Conservation (phyloP, 2,329 filamentous ascomycete species). For the Ascosphaera acerosa region DNA sequence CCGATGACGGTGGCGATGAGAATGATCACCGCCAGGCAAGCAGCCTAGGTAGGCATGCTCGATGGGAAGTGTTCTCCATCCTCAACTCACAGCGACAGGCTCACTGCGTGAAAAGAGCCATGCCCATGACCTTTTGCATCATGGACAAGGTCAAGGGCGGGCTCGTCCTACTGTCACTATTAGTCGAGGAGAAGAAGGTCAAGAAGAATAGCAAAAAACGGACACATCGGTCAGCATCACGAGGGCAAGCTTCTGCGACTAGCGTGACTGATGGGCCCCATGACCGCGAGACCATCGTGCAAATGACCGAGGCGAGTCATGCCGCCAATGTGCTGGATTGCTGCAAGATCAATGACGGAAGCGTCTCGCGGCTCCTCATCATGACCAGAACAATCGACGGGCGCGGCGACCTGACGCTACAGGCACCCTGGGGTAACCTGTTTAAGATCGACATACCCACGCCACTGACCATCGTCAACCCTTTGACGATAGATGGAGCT, state of each 20-base stretch:
- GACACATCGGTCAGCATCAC: too few species aligned
- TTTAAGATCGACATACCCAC: conserved; percentile 38
- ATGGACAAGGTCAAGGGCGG: conserved; percentile 42
- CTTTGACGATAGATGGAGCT: conserved; percentile 31
- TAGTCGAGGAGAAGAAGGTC: conserved; percentile 21
- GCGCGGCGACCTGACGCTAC: conserved; percentile 40
- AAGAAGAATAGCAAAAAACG: too few species aligned
- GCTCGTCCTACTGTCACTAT: conserved; percentile 39
- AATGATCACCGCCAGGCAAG: too few species aligned
- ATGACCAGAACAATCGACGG: conserved; percentile 40
- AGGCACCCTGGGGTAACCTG: conserved; percentile 49
- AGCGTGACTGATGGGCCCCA: conserved; percentile 6
- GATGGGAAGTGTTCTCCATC: conserved; percentile 8
- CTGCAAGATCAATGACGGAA: conserved; percentile 42
- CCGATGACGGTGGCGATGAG: too few species aligned
- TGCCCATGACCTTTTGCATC: conserved; percentile 30
- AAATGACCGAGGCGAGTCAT: conserved; percentile 26
- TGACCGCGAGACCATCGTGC: too few species aligned
- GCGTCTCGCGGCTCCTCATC: conserved; percentile 41
- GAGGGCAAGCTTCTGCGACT: not conserved
- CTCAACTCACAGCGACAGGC: conserved; percentile 26
- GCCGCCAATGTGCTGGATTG: conserved; percentile 46
- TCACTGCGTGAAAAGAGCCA: conserved; percentile 25
- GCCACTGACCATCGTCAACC: conserved; percentile 32
- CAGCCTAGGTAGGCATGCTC: too few species aligned